Evolutionary conservation across 371 early-diverging fungal species (phyloP).

Genomic region (Apophysomyces sp.): DNA sequence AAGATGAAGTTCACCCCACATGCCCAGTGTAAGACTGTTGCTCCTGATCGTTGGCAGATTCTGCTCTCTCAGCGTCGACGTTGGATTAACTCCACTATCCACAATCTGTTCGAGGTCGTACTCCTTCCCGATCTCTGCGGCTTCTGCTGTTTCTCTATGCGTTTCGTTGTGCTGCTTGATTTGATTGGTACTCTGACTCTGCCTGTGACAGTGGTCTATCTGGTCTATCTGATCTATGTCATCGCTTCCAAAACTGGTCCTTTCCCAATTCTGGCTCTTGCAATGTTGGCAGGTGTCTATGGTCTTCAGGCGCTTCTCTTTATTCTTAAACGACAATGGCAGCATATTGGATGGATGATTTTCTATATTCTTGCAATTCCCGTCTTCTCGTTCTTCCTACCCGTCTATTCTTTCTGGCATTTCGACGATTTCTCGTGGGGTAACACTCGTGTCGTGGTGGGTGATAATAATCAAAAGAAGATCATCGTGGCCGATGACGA

Average conservation of each 20-base stretch:
- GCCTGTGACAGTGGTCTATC: constrained; percentile 91
- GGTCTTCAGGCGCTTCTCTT: constrained; percentile 87
- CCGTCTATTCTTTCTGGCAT: constrained; percentile 86
- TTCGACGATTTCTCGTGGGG: constrained; percentile 95
- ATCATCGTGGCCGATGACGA: constrained; percentile 66
- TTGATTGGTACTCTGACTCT: constrained; percentile 90
- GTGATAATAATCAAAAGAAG: constrained; percentile 71
- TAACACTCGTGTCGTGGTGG: constrained; percentile 81
- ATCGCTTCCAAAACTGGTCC: constrained; percentile 51
- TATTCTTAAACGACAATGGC: constrained; percentile 86
- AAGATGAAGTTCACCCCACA: constrained; percentile 96
- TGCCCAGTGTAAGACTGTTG: constrained; percentile 97
- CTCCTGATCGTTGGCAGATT: constrained; percentile 94
- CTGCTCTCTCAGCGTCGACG: constrained; percentile 87
- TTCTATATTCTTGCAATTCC: constrained; percentile 88
- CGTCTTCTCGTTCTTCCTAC: constrained; percentile 80
- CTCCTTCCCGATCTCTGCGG: constrained; percentile 90
- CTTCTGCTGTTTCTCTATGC: constrained; percentile 96
- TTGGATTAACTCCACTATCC: constrained; percentile 99
- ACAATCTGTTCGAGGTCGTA: constrained; percentile 93
- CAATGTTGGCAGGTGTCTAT: constrained; percentile 73
- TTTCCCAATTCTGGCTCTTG: constrained; percentile 57
- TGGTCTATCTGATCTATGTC: constrained; percentile 74
- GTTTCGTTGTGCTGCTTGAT: constrained; percentile 91
- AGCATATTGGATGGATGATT: constrained; percentile 97